Conservation (phyloP, 2,329 filamentous ascomycete genomes). For the Alternaria gansuensis region DNA sequence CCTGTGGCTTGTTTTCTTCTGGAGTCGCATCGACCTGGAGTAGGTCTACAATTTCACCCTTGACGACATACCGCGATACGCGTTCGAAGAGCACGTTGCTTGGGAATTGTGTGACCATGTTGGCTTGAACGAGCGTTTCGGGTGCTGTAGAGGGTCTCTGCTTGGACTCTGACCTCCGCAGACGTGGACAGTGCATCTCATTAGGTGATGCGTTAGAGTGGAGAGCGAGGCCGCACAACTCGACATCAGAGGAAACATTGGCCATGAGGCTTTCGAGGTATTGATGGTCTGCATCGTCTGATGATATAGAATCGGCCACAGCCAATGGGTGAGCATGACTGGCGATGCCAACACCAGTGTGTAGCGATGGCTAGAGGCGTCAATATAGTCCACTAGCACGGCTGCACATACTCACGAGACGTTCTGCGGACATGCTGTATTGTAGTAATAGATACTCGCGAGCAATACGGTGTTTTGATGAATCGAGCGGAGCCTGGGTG, state of each 20-base stretch:
- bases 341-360: not conserved
- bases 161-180: slow-evolving; percentile 33
- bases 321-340: slow-evolving; percentile 33
- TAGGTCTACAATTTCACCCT: slow-evolving; percentile 20
- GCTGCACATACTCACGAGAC: slow-evolving; percentile 5
- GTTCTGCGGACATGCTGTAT: slow-evolving; percentile 10
- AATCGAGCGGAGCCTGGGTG: not conserved
- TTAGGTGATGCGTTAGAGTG: slow-evolving; percentile 15
- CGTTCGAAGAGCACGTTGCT: slow-evolving; percentile 42
- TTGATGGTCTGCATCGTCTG: not conserved
- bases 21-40: not conserved
- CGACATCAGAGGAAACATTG: slow-evolving; percentile 26
- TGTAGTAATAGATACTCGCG: slow-evolving; percentile 15
- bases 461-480: slow-evolving; percentile 16
- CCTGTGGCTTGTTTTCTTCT: not conserved
- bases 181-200: slow-evolving; percentile 36
- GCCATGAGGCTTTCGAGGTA: slow-evolving; percentile 19
- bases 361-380: slow-evolving; percentile 14
- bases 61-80: slow-evolving; percentile 41
- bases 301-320: not conserved
- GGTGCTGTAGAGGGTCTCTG: not conserved
- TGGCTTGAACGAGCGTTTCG: slow-evolving; percentile 30
- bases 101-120: slow-evolving; percentile 36
- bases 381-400: not conserved
- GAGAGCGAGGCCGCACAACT: slow-evolving; percentile 30